Percentiles rank a stretch among this genome's conserved stretches.
These are phyloP conservation scores for Irpex sp. DNA, from an alignment of 1,284 basidiomycete genomes.

Conservation along the genomic window DNA sequence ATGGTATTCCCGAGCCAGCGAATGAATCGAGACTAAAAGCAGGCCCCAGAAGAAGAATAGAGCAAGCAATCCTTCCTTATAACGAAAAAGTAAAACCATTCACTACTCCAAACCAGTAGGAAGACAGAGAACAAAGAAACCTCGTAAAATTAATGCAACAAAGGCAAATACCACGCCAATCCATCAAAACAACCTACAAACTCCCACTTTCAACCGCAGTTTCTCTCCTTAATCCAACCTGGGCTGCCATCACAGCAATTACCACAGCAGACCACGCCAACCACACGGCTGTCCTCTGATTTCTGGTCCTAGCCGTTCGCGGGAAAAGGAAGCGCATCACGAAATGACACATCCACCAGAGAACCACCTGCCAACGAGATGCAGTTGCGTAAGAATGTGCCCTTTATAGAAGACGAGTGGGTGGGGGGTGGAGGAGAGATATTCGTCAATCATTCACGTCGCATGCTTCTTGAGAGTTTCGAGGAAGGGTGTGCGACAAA, in stretches of 20 bases:
- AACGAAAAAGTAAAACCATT: too few relatives aligned
- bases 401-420: slow-evolving; percentile 17
- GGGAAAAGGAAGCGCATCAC: slow-evolving; percentile 18
- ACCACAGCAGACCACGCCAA: slow-evolving; percentile 3
- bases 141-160: too few relatives aligned
- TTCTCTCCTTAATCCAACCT: background rate
- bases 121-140: background rate
- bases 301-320: background rate
- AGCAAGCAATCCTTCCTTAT: too few relatives aligned
- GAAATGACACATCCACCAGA: slow-evolving; percentile 41
- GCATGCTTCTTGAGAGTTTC: background rate
- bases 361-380: slow-evolving; percentile 41
- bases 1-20: too few relatives aligned
- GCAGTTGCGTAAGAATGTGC: slow-evolving; percentile 28
- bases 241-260: background rate
- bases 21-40: too few relatives aligned
- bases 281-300: background rate
- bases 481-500: background rate
- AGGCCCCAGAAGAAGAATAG: too few relatives aligned
- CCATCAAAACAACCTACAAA: too few relatives aligned
- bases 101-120: background rate
- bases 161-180: too few relatives aligned
- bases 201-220: background rate
- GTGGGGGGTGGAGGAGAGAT: background rate
- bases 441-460: background rate